Conservation (phyloP, 2,329 filamentous ascomycete genomes). For the Sarocladium strictum region DNA sequence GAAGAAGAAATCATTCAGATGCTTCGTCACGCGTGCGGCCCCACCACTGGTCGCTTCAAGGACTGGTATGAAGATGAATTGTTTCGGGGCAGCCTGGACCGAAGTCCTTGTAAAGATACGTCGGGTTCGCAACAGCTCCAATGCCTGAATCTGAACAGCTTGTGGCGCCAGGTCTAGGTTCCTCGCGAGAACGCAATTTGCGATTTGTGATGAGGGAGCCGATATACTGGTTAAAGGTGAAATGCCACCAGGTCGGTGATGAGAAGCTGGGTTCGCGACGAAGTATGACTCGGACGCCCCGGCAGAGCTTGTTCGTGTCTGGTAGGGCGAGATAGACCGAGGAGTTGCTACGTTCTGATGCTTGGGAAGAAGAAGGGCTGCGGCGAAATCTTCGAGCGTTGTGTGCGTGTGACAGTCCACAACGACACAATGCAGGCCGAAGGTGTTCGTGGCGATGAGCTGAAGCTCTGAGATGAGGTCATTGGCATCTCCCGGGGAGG, state of each 20-base stretch:
- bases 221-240: slow-evolving; percentile 22
- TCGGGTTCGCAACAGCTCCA: slow-evolving; percentile 72
- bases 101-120: slow-evolving; percentile 71
- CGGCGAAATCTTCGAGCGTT: slow-evolving; percentile 75
- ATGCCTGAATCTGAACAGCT: slow-evolving; percentile 74
- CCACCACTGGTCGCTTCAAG: slow-evolving; percentile 44
- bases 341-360: slow-evolving; percentile 18
- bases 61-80: slow-evolving; percentile 77
- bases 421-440: slow-evolving; percentile 64
- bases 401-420: slow-evolving; percentile 68
- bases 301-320: slow-evolving; percentile 12
- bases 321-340: slow-evolving; percentile 12
- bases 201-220: slow-evolving; percentile 43
- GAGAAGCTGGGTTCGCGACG: slow-evolving; percentile 14
- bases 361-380: slow-evolving; percentile 53
- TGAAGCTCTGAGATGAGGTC: slow-evolving; percentile 68
- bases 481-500: slow-evolving; percentile 54
- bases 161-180: slow-evolving; percentile 70
- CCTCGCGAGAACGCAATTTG: slow-evolving; percentile 77
- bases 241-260: slow-evolving; percentile 7
- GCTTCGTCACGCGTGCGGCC: slow-evolving; percentile 42
- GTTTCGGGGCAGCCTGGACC: slow-evolving; percentile 66
- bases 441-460: slow-evolving; percentile 63
- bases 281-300: slow-evolving; percentile 24
- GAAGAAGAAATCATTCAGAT: slow-evolving; percentile 78